phyloP scores from a whole-genome alignment of 805 yeast genomes.

The Jamesozyma rosinii region DNA sequence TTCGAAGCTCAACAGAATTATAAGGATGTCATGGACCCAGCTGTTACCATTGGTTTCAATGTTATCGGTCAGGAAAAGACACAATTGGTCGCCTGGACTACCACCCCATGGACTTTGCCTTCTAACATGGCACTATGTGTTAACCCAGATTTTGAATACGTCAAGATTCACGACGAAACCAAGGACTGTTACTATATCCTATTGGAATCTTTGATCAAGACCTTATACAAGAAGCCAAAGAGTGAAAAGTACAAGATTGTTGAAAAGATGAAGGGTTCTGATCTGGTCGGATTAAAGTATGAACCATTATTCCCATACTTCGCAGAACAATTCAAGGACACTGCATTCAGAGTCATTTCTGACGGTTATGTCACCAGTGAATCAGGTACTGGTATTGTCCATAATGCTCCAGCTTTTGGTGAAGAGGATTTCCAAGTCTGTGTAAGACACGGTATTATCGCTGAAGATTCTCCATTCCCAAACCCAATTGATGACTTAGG shows the following conservation, averaged over 20 bases:
- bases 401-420: conserved; percentile 98
- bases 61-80: conserved; percentile 73
- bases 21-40: conserved; percentile 95
- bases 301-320: conserved; percentile 80
- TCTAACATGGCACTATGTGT: conserved; percentile 89
- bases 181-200: conserved; percentile 72
- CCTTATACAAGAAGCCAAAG: conserved; percentile 90
- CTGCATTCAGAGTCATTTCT: conserved; percentile 72
- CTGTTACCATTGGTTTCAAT: conserved; percentile 86
- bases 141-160: conserved; percentile 81
- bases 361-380: conserved; percentile 85
- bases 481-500: conserved; percentile 94
- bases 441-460: conserved; percentile 63
- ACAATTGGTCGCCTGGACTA: conserved; percentile 92
- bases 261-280: conserved; percentile 70
- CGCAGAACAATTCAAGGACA: conserved; percentile 59
- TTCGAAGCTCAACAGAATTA: conserved; percentile 98
- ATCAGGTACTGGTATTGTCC: conserved; percentile 98
- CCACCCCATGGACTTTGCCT: conserved; percentile 99
- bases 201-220: conserved; percentile 70
- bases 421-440: conserved; percentile 92
- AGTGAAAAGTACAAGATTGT: conserved; percentile 78
- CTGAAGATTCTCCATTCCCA: conserved; percentile 65
- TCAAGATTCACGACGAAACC: conserved; percentile 85
- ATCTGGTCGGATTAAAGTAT: conserved; percentile 70